Conservation (phyloP, 2,329 filamentous ascomycete species). For the Nannizziopsis arthrosporioides region DNA sequence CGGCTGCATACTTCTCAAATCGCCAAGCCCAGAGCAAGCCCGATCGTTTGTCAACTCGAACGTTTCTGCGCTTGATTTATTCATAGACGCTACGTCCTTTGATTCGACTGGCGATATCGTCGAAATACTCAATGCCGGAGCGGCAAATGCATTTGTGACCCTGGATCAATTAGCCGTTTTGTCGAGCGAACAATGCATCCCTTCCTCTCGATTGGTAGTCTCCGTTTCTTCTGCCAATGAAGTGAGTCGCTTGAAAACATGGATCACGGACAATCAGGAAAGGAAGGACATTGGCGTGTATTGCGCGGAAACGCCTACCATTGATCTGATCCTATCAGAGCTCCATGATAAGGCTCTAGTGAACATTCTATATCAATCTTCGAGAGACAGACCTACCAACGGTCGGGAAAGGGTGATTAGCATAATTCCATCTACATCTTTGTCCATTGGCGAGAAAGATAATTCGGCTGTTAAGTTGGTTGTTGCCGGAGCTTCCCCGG, state of each 20-base stretch:
- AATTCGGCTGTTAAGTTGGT: slow-evolving; percentile 58
- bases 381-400: slow-evolving; percentile 33
- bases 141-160: slow-evolving; percentile 70
- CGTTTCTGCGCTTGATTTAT: slow-evolving; percentile 48
- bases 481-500: slow-evolving; percentile 63
- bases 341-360: slow-evolving; percentile 30
- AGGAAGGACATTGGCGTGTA: slow-evolving; percentile 28
- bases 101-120: slow-evolving; percentile 60
- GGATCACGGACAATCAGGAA: slow-evolving; percentile 28
- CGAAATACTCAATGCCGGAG: slow-evolving; percentile 72
- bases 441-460: slow-evolving; percentile 56
- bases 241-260: slow-evolving; percentile 30
- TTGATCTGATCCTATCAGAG: slow-evolving; percentile 24
- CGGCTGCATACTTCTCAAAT: slow-evolving; percentile 45
- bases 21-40: slow-evolving; percentile 31
- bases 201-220: slow-evolving; percentile 46
- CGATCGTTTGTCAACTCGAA: slow-evolving; percentile 46
- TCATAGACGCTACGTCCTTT: slow-evolving; percentile 64
- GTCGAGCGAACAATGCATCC: slow-evolving; percentile 40
- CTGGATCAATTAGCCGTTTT: slow-evolving; percentile 53
- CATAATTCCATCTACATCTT: slow-evolving; percentile 56
- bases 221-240: slow-evolving; percentile 35
- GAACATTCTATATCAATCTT: slow-evolving; percentile 30
- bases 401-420: slow-evolving; percentile 49
- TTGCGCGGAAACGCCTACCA: slow-evolving; percentile 15